These are phyloP conservation scores for Fraxinus sp. DNA, from an alignment of 305 asterid species.

Conservation along the genomic window DNA sequence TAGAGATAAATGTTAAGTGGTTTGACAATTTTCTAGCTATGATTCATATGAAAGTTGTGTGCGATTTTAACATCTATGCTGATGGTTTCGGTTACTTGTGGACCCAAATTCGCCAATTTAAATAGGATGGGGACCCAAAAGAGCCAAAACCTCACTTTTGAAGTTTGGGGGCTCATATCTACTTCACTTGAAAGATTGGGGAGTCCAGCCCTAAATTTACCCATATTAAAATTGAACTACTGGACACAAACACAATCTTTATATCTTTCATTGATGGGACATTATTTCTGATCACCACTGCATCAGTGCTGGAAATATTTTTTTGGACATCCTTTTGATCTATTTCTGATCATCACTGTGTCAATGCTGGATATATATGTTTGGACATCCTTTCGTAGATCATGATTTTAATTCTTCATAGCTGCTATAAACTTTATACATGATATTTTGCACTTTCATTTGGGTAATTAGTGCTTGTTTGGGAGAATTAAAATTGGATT, in stretches of 20 bases:
- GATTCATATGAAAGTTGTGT: not conserved
- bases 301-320: not conserved
- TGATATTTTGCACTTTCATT: not conserved
- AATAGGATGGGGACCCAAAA: not conserved
- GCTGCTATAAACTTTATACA: not conserved
- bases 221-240: not conserved
- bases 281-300: not conserved
- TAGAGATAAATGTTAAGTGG: not conserved
- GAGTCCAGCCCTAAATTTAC: not conserved
- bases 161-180: not conserved
- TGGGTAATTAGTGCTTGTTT: not conserved
- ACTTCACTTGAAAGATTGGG: not conserved
- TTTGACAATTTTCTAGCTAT: not conserved
- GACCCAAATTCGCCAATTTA: not conserved
- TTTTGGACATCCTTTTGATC: not conserved
- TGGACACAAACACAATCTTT: conserved; percentile 11
- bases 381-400: not conserved
- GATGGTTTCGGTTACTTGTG: not conserved
- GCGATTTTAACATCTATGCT: not conserved
- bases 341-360: not conserved
- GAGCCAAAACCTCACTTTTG: not conserved
- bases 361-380: not conserved
- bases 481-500: not conserved
- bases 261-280: not conserved
- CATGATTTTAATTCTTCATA: not conserved